Evolutionary conservation across 2,329 filamentous ascomycete genomes (phyloP).

Genomic region (Emergomyces pasteurianus): DNA sequence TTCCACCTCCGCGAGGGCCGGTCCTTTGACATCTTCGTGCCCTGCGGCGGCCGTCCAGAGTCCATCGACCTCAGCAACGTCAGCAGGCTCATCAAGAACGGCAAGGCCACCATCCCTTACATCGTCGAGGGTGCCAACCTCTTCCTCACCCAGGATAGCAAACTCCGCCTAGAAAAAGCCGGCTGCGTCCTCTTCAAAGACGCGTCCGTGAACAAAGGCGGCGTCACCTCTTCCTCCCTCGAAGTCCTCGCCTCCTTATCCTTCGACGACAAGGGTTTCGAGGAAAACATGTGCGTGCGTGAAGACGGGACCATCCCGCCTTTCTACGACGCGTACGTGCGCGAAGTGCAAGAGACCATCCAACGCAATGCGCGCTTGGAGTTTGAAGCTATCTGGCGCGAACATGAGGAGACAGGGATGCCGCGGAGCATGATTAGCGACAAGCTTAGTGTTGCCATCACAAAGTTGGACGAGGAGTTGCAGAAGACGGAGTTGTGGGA

Average conservation of each 20-base stretch:
- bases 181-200: slow-evolving; percentile 96
- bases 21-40: slow-evolving; percentile 79
- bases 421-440: slow-evolving; percentile 82
- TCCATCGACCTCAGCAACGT: slow-evolving; percentile 88
- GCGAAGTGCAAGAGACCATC: slow-evolving; percentile 81
- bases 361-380: slow-evolving; percentile 83
- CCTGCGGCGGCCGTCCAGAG: slow-evolving; percentile 90
- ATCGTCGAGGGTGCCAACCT: slow-evolving; percentile 97
- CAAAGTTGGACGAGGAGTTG: slow-evolving; percentile 90
- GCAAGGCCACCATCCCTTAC: slow-evolving; percentile 79
- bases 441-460: slow-evolving; percentile 82
- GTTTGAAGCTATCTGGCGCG: slow-evolving; percentile 97
- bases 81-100: slow-evolving; percentile 76
- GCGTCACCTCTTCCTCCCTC: slow-evolving; percentile 91
- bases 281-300: slow-evolving; percentile 81
- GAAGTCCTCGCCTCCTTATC: slow-evolving; percentile 90
- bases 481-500: slow-evolving; percentile 89
- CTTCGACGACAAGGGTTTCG: slow-evolving; percentile 82
- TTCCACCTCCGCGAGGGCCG: slow-evolving; percentile 77
- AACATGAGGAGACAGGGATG: slow-evolving; percentile 70
- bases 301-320: slow-evolving; percentile 67
- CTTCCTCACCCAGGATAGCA: slow-evolving; percentile 97
- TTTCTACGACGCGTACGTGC: slow-evolving; percentile 91
- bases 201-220: slow-evolving; percentile 95
- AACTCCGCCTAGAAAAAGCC: slow-evolving; percentile 87